phyloP scores from a whole-genome alignment of 225 moss, liverwort and hornwort genomes.

The Marchantia paleacea region DNA sequence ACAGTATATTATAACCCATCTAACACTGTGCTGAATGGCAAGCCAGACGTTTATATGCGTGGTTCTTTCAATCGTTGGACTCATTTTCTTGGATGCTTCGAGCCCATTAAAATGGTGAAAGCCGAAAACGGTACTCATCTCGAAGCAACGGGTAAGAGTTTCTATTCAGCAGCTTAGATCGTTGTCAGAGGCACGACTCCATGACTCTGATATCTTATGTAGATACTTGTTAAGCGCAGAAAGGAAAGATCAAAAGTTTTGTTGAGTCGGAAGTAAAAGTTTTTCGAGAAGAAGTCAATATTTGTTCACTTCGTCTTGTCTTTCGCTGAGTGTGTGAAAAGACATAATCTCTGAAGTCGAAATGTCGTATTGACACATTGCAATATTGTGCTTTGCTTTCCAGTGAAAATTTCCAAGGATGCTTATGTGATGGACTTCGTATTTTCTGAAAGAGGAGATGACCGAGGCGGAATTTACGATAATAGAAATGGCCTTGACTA shows the following conservation, averaged over 20 bases:
- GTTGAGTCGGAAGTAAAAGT: background rate
- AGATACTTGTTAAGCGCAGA: background rate
- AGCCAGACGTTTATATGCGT: conserved; percentile 38
- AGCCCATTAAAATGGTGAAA: conserved; percentile 23
- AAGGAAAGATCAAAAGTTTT: background rate
- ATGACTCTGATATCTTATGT: background rate
- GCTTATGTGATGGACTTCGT: conserved; percentile 44
- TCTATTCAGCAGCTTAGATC: background rate
- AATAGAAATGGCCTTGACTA: conserved; percentile 45
- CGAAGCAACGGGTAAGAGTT: conserved; percentile 32
- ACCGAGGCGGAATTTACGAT: conserved; percentile 40
- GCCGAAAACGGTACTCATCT: conserved; percentile 34
- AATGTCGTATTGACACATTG: background rate
- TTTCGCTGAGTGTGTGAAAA: background rate
- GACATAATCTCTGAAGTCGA: background rate
- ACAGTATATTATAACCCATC: conserved; percentile 42
- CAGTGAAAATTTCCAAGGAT: conserved; percentile 46
- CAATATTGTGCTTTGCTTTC: conserved; percentile 11
- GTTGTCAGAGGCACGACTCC: background rate
- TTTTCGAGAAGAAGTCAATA: background rate
- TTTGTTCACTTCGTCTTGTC: background rate
- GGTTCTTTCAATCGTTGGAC: conserved; percentile 47
- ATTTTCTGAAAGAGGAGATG: conserved; percentile 42
- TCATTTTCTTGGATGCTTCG: conserved; percentile 26
- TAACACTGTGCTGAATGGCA: conserved; percentile 40